These are phyloP conservation scores for Apiospora malaysiana DNA, from an alignment of 2,329 filamentous ascomycete species.

Conservation along the genomic window DNA sequence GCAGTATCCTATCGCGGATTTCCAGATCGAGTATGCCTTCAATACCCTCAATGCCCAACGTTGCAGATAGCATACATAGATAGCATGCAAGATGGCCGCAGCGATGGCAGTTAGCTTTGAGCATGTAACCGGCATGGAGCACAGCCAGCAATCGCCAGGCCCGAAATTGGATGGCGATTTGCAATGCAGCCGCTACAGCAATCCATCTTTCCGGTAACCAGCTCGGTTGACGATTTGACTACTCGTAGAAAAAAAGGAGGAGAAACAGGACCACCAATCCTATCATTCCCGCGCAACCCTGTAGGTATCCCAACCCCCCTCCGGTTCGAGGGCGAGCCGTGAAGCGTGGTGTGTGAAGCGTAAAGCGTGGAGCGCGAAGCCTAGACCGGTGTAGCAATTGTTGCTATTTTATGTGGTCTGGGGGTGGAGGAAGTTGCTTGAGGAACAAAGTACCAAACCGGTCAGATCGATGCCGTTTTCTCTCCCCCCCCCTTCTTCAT, in stretches of 20 bases:
- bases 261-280: not conserved
- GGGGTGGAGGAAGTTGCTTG: not conserved
- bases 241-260: not conserved
- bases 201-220: not conserved
- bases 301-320: not conserved
- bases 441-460: not conserved
- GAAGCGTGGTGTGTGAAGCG: no score
- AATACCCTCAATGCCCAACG: not conserved
- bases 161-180: not conserved
- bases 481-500: not conserved
- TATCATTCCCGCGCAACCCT: not conserved
- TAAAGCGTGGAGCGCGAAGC: no score
- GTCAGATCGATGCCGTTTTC: not conserved
- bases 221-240: not conserved
- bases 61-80: not conserved
- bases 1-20: constrained; percentile 15
- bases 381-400: not conserved
- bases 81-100: not conserved
- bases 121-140: not conserved
- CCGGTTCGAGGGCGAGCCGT: not conserved
- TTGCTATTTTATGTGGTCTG: not conserved
- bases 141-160: not conserved
- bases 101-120: not conserved
- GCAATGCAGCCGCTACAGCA: not conserved
- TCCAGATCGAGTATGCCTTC: not conserved